Base-by-base conservation (phyloP, 768 basidiomycete species). In the Pleurotus platypus region DNA sequence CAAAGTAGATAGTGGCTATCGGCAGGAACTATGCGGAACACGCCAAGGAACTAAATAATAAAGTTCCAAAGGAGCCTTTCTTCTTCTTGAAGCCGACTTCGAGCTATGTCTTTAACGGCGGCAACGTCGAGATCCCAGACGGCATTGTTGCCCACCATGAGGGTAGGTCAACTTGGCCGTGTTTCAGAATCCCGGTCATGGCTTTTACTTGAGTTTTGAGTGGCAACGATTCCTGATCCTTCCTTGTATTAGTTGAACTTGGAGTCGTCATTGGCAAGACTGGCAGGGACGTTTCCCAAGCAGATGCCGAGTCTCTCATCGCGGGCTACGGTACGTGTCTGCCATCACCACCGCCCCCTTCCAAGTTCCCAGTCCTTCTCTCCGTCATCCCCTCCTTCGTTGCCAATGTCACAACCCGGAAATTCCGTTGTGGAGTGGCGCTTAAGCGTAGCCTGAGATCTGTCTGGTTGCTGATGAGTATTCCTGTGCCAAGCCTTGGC, bases 41-140 rank as follows among this genome's bases (percentile, higher is more conserved):
- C 63, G 87, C 88, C 69, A 93, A 90, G 71, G 97, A 99, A 67
- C 81, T 98, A 37, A 88, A 86, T 66, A 98, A 98, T 68, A 75
- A 89, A 4, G 74, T 87, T 4, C 95, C 96, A 0, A 90, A 86
- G 68, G 95, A 98, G 67, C 97, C 97, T 0, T 98, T 99, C 79
- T 95, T 98, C 82, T 99, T 99, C 78, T 75, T 98, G 24, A 99
- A 99, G 72, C 97, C 96, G 6, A 98, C 97, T 4, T 86, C 89
- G 11, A 92, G 89, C 67, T 98, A 95, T 66, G 66, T 98, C 20
- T 65, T 76, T 18, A 83, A 84, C 13, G 91, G 90, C 0, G 93
- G 91, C 1, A 79, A 81, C 37, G 74, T 98, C 16, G 91, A 98
- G 74, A 89, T 98, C 37, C 97, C 97, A 0, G 72, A 67, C 24